Percentiles rank a stretch among this genome's conserved stretches.
These are phyloP conservation scores for Hippophae gyantsensis DNA, from an alignment of 306 rosid genomes.

Conservation along the genomic window DNA sequence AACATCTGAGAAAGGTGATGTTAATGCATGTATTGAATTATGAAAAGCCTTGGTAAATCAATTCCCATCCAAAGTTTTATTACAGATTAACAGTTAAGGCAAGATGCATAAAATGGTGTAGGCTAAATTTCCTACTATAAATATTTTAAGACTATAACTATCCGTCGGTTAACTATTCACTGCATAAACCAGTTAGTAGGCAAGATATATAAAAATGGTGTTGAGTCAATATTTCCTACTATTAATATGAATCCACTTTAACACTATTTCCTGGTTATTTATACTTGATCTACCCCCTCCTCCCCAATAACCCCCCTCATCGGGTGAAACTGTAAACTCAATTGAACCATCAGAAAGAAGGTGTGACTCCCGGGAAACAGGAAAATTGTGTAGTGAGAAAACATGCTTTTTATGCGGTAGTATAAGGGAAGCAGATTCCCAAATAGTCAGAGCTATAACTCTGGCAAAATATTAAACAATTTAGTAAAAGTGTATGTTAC, in stretches of 20 bases:
- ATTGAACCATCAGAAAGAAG: constrained; percentile 53
- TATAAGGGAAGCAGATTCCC: constrained; percentile 60
- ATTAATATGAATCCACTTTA: too few species aligned
- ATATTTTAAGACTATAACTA: too few species aligned
- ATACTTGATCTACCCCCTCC: constrained; percentile 7
- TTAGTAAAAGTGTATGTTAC: constrained; percentile 3
- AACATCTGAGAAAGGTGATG: too few species aligned
- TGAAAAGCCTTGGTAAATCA: neutral
- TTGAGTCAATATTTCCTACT: too few species aligned
- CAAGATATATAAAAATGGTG: too few species aligned
- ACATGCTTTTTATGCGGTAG: constrained; percentile 69
- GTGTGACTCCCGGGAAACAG: constrained; percentile 44
- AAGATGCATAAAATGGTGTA: constrained; percentile 1
- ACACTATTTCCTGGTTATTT: neutral
- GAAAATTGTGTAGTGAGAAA: constrained; percentile 43
- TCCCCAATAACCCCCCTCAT: constrained; percentile 12
- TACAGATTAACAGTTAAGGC: too few species aligned
- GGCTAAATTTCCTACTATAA: too few species aligned
- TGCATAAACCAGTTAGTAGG: too few species aligned
- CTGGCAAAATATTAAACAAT: constrained; percentile 35
- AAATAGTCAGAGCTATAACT: constrained; percentile 71
- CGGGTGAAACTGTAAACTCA: constrained; percentile 77
- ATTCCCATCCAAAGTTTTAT: neutral
- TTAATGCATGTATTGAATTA: constrained; percentile 4
- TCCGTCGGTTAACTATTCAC: too few species aligned